Conservation (phyloP, 495 filamentous ascomycete species). For the Cairneyella variabilis region DNA sequence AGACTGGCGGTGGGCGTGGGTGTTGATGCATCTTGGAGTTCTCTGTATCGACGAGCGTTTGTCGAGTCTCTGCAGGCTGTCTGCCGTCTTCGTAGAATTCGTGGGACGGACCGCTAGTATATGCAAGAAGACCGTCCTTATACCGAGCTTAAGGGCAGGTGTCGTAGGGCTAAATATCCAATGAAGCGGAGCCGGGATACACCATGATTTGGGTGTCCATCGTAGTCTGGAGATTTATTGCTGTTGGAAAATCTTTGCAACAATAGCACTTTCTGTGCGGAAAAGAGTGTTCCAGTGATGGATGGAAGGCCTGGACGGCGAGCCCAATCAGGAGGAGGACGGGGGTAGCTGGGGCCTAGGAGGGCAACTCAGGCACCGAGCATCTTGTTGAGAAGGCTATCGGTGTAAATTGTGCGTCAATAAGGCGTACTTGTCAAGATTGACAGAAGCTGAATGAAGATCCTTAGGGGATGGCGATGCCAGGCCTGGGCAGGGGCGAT, state of each 20-base stretch:
- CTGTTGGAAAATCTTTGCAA: background rate
- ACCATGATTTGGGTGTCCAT: slow-evolving; percentile 29
- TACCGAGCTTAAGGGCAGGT: slow-evolving; percentile 11
- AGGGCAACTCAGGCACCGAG: slow-evolving; percentile 18
- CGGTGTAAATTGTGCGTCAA: background rate
- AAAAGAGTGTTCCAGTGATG: slow-evolving; percentile 5
- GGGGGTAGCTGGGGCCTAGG: slow-evolving; percentile 15
- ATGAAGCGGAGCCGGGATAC: slow-evolving; percentile 17
- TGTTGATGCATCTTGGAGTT: slow-evolving; percentile 71
- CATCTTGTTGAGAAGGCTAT: slow-evolving; percentile 10
- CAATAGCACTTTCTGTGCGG: slow-evolving; percentile 9
- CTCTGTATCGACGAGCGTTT: background rate
- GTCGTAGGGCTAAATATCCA: slow-evolving; percentile 20
- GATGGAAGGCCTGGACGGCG: slow-evolving; percentile 5
- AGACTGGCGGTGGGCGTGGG: slow-evolving; percentile 63
- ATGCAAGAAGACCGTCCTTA: slow-evolving; percentile 12
- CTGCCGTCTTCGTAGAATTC: background rate
- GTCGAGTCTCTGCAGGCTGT: slow-evolving; percentile 11
- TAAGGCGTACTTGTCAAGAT: background rate
- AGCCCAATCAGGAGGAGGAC: slow-evolving; percentile 19
- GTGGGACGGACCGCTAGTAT: slow-evolving; percentile 2
- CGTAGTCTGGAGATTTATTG: slow-evolving; percentile 13
- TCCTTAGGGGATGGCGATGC: slow-evolving; percentile 6
- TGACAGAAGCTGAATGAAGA: background rate
- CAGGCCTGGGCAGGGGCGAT: slow-evolving; percentile 2